phyloP scores from a whole-genome alignment of 495 filamentous ascomycete genomes.

The Trichocladium uniseriatum region DNA sequence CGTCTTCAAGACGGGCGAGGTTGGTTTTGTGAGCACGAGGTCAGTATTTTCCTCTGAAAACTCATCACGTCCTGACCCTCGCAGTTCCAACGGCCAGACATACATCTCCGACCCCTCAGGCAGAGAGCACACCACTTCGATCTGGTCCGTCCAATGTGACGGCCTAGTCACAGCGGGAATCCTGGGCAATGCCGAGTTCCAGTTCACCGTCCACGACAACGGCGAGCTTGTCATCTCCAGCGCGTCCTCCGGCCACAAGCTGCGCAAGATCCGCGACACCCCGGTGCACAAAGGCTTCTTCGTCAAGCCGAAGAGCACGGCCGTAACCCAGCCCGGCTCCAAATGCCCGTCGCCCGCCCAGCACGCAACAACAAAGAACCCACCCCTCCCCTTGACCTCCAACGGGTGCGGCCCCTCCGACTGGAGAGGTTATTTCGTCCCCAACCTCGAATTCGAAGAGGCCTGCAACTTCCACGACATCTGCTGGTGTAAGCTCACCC shows the following conservation, averaged over 20 bases:
- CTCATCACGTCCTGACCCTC: background rate
- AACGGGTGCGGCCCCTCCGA: conserved; percentile 10
- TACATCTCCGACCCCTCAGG: conserved; percentile 1
- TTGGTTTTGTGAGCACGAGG: conserved; percentile 7
- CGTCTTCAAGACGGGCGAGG: conserved; percentile 6
- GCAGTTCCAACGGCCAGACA: conserved; percentile 9
- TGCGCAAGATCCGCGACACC: conserved; percentile 3
- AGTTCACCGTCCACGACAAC: conserved; percentile 3
- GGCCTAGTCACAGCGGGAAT: conserved; percentile 6
- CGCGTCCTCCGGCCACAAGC: background rate
- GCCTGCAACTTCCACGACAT: conserved; percentile 6
- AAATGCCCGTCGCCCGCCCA: conserved; percentile 2
- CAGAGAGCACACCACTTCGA: conserved; percentile 3
- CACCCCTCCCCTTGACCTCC: background rate
- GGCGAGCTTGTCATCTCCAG: background rate
- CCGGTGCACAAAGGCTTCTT: conserved; percentile 10
- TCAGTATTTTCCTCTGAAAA: background rate
- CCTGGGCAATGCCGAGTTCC: conserved; percentile 2
- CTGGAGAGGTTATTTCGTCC: conserved; percentile 2
- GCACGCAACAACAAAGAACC: background rate
- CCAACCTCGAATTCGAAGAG: conserved; percentile 6
- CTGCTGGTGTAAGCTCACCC: background rate
- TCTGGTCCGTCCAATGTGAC: conserved; percentile 11
- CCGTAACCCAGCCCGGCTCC: background rate
- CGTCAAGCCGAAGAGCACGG: background rate